Conservation (phyloP, 208 protist species). For the Polymyxa betae region DNA sequence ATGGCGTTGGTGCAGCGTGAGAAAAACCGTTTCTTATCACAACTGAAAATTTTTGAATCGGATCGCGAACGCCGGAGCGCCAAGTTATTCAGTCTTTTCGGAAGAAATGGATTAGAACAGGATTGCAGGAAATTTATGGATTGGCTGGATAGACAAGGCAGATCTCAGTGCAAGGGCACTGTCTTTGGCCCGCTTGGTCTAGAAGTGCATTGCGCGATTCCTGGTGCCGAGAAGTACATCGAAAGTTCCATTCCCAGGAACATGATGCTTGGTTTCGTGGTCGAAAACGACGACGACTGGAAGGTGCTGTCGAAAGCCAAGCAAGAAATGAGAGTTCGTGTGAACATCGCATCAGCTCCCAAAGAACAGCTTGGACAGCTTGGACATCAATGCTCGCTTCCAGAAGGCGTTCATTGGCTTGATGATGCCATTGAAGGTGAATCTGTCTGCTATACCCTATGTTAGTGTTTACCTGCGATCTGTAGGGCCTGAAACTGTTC, state of each 20-base stretch:
- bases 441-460: neutral
- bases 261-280: neutral
- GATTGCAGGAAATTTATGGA: constrained; percentile 37
- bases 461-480: neutral
- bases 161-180: neutral
- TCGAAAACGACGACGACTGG: constrained; percentile 50
- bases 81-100: neutral
- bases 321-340: neutral
- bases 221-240: neutral
- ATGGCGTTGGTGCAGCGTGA: neutral
- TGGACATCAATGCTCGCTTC: neutral
- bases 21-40: neutral
- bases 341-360: neutral
- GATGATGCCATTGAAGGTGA: neutral
- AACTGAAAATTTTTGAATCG: neutral
- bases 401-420: neutral
- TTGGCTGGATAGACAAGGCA: constrained; percentile 9
- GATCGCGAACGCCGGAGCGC: neutral
- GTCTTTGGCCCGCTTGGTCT: constrained; percentile 28
- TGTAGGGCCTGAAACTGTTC: neutral
- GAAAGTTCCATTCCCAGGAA: neutral
- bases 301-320: neutral
- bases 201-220: constrained; percentile 6
- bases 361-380: neutral
- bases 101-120: neutral